Evolutionary conservation across 768 basidiomycete genomes (phyloP).

Genomic region (Tylopilus intermedius): DNA sequence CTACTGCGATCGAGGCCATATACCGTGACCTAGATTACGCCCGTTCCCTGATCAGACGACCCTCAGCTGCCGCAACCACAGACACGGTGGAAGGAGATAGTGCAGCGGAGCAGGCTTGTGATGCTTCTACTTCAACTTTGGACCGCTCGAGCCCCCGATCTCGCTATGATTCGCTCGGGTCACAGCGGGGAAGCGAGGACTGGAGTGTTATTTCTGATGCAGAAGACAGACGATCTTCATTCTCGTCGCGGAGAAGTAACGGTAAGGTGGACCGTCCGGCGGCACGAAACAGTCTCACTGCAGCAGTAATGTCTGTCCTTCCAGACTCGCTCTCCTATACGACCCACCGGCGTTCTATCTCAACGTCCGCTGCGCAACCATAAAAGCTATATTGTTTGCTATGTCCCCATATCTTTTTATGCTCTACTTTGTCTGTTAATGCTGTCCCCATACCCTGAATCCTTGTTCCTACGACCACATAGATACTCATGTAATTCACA

Average conservation of each 20-base stretch:
- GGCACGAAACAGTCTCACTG: constrained; percentile 56
- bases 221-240: constrained; percentile 56
- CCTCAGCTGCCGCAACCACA: constrained; percentile 19
- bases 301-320: constrained; percentile 57
- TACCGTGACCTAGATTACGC: constrained; percentile 97
- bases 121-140: constrained; percentile 24
- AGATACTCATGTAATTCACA: constrained; percentile 14
- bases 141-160: constrained; percentile 37
- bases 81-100: constrained; percentile 17
- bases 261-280: constrained; percentile 33
- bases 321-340: constrained; percentile 48
- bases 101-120: constrained; percentile 27
- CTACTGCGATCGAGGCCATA: constrained; percentile 88
- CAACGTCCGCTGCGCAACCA: constrained; percentile 27
- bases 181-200: constrained; percentile 64
- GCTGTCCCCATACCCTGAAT: constrained; percentile 4
- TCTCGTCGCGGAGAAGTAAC: constrained; percentile 47
- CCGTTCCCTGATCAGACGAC: constrained; percentile 73
- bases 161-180: constrained; percentile 53
- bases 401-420: not conserved
- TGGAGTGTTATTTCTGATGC: constrained; percentile 85
- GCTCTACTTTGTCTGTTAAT: constrained; percentile 4
- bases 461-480: constrained; percentile 3
- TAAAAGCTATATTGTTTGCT: constrained; percentile 7
- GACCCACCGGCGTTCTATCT: constrained; percentile 37